Base-by-base conservation (phyloP, 2,329 filamentous ascomycete species). In the Magnaporthiopsis rhizophila region DNA sequence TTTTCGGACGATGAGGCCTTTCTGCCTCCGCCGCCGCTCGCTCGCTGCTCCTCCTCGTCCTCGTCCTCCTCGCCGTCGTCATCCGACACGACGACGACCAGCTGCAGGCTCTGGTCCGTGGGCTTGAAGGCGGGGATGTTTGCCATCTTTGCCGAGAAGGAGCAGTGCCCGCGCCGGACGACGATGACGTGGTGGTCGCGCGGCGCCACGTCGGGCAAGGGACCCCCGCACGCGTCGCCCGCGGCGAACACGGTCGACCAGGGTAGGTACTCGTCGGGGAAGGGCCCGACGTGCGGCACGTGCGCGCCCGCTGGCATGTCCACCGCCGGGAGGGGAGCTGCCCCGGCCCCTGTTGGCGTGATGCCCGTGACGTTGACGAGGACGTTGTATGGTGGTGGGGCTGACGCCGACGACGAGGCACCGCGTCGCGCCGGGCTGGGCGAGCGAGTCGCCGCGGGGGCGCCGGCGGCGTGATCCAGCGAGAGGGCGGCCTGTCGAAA, bases 111-210 rank as follows among this genome's bases (percentile, higher is more conserved):
- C 3, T 75, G 73, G 0, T 80, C 74, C 0, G 81, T 79, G 0
- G 90, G 87, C 1, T 86, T 81, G 72, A 88, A 94, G 12, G 86
- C 84, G 0, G 94, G 92, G n/a, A 98, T 92, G 68, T 91, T 93
- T 62, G 83, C 81, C 0, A 98, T 78, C 74, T 99, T 99, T 34
- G 89, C 78, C 50, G 85, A 88, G 75, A 98, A 98, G 30, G 84
- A 89, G 77, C 95, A 99, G 0, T 86, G 87, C 56, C 95, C 94
- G 7, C 95, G 87, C 34, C 85, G 87, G 70, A 98, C 81, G 62
- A 97, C 84, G 65, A 99, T 87, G 66, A 98, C 80, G 62, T 97
- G 88, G 76, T 96, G 81, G 59, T 80, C 75, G 34, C 79, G 80
- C 3, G 82, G 76, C 0, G 79, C 81, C 21, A 74, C 70, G n/a